These are phyloP conservation scores for Cyclanthera cordifolia DNA, from an alignment of 306 rosid species.

Conservation along the genomic window DNA sequence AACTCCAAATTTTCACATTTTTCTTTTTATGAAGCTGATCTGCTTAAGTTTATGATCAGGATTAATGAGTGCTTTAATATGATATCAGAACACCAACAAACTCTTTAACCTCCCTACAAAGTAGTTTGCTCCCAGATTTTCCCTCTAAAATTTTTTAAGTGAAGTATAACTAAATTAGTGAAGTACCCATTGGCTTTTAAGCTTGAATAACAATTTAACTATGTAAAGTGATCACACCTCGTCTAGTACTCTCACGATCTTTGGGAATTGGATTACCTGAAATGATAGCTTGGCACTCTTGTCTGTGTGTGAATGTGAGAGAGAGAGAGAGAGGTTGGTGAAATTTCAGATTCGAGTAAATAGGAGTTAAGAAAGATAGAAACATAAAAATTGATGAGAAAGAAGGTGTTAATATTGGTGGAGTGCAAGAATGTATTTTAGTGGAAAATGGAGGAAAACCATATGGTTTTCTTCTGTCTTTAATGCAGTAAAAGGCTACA, in stretches of 20 bases:
- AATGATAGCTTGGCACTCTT: not conserved
- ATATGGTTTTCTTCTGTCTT: not conserved
- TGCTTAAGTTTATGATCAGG: no score
- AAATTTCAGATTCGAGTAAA: not conserved
- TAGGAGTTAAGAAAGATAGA: not conserved
- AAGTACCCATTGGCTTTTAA: no score
- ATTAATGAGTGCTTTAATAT: no score
- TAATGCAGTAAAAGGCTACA: not conserved
- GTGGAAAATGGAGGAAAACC: not conserved
- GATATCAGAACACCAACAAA: no score
- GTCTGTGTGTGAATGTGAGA: not conserved
- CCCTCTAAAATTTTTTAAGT: no score
- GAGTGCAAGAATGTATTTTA: not conserved
- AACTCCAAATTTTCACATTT: no score
- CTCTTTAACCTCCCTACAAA: no score
- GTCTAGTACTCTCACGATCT: not conserved
- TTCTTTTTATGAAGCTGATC: no score
- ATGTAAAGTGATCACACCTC: no score
- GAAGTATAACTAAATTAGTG: no score
- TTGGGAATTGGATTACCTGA: slow-evolving; percentile 2
- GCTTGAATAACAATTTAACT: no score
- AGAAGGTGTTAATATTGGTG: not conserved
- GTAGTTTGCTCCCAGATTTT: no score
- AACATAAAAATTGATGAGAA: not conserved
- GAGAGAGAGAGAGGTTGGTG: not conserved